Evolutionary conservation across 1,284 basidiomycete species (phyloP).

Genomic region (Cutaneotrichosporon cavernicola): DNA sequence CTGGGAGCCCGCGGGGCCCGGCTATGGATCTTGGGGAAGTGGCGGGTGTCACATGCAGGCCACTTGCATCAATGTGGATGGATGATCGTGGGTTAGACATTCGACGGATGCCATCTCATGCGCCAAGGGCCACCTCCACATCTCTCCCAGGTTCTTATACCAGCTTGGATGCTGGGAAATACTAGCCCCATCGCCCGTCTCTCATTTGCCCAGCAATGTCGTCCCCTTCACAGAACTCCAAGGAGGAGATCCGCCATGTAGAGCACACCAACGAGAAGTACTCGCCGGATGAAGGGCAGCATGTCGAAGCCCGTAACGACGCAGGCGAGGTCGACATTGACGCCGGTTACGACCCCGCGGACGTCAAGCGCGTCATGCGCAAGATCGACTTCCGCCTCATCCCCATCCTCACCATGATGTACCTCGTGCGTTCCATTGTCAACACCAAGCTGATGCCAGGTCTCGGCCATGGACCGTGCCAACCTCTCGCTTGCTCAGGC

Average conservation of each 20-base stretch:
- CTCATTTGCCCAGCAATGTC: too few species aligned
- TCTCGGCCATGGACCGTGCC: conserved; percentile 27
- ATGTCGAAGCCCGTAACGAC: background rate
- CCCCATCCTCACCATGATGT: conserved; percentile 19
- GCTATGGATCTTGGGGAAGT: too few species aligned
- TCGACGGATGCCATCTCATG: too few species aligned
- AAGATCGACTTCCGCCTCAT: conserved; percentile 26
- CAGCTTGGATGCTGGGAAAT: background rate
- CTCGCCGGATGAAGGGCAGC: background rate
- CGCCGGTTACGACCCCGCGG: conserved; percentile 12
- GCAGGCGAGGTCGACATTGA: conserved; percentile 15
- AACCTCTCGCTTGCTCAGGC: conserved; percentile 45
- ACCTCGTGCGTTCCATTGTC: conserved; percentile 8
- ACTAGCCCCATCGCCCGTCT: background rate
- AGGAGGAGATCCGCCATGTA: conserved; percentile 15
- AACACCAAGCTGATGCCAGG: conserved; percentile 8
- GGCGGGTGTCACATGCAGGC: too few species aligned
- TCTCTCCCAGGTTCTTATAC: too few species aligned
- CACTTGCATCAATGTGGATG: too few species aligned
- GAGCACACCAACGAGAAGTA: conserved; percentile 10
- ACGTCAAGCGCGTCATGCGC: conserved; percentile 15
- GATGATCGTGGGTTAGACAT: too few species aligned
- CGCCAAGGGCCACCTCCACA: too few species aligned
- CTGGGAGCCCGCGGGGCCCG: too few species aligned
- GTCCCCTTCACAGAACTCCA: background rate